Percentiles rank a stretch among this genome's conserved stretches.
Conservation (phyloP, 1,139 yeast genomes). For the Saccharomyces hybrid region DNA sequence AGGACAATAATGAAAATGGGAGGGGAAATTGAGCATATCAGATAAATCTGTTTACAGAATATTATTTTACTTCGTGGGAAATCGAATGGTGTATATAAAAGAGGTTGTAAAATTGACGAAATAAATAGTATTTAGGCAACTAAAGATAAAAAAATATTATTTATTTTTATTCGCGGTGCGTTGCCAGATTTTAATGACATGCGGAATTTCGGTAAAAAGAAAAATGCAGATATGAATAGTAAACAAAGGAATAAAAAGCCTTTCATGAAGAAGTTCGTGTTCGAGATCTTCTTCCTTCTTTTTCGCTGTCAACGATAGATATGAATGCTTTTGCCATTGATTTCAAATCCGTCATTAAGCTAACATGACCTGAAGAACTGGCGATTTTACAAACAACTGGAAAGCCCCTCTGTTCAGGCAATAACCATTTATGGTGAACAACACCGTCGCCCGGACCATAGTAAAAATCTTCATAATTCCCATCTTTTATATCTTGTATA, state of each 20-base stretch:
- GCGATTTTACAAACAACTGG: constrained; percentile 60
- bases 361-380: constrained; percentile 68
- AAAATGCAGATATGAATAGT: neutral
- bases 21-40: neutral
- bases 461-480: constrained; percentile 65
- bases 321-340: constrained; percentile 64
- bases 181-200: neutral
- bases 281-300: constrained; percentile 9
- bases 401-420: constrained; percentile 71
- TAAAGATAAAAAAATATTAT: neutral
- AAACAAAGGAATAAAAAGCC: constrained; percentile 4
- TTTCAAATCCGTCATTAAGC: constrained; percentile 62
- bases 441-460: constrained; percentile 95
- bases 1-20: neutral
- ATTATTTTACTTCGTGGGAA: neutral
- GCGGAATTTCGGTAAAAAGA: neutral
- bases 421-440: constrained; percentile 69
- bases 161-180: neutral
- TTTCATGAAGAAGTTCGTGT: neutral
- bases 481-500: constrained; percentile 50
- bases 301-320: constrained; percentile 45
- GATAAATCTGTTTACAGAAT: neutral
- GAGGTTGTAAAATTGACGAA: neutral
- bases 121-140: neutral
- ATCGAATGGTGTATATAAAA: neutral